Evolutionary conservation across 2,329 filamentous ascomycete genomes (phyloP).

Genomic region (Gyromitra esculenta): DNA sequence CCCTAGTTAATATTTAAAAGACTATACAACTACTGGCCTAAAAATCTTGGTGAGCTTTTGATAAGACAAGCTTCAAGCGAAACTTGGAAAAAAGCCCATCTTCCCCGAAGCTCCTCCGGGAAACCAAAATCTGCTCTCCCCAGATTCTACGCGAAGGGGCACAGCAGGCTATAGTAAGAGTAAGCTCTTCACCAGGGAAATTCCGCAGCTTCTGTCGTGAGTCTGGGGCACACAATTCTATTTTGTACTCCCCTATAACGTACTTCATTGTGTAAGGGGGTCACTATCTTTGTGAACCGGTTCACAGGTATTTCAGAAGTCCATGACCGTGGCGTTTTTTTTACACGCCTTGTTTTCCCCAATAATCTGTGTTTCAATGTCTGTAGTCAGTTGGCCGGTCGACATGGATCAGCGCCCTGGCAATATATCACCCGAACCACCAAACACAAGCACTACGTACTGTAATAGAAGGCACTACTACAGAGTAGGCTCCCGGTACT

Average conservation of each 20-base stretch:
- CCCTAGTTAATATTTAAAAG: not conserved
- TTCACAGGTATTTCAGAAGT: constrained; percentile 1
- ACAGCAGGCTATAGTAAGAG: constrained; percentile 10
- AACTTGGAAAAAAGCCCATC: not conserved
- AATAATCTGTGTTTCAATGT: constrained; percentile 10
- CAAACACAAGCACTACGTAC: not conserved
- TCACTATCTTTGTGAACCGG: constrained; percentile 23
- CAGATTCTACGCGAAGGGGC: constrained; percentile 18
- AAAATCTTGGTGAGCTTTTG: constrained; percentile 3
- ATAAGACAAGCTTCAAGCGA: constrained; percentile 25
- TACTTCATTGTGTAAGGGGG: constrained; percentile 12
- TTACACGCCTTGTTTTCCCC: constrained; percentile 13
- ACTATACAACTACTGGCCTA: not conserved
- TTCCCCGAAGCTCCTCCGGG: constrained; percentile 14
- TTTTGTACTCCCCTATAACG: not conserved
- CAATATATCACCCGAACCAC: constrained; percentile 26
- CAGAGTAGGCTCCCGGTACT: constrained; percentile 1
- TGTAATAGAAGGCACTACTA: not conserved
- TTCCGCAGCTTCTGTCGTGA: not conserved
- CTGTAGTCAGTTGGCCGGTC: constrained; percentile 29
- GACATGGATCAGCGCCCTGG: constrained; percentile 31
- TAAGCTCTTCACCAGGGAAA: constrained; percentile 1
- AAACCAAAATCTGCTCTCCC: constrained; percentile 13
- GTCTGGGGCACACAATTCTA: constrained; percentile 4
- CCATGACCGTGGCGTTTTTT: constrained; percentile 9